A percentile compares a stretch with the other conserved stretches of the same genome.
phyloP scores from a whole-genome alignment of 495 filamentous ascomycete genomes.

The Friedmanniomyces endolithicus region DNA sequence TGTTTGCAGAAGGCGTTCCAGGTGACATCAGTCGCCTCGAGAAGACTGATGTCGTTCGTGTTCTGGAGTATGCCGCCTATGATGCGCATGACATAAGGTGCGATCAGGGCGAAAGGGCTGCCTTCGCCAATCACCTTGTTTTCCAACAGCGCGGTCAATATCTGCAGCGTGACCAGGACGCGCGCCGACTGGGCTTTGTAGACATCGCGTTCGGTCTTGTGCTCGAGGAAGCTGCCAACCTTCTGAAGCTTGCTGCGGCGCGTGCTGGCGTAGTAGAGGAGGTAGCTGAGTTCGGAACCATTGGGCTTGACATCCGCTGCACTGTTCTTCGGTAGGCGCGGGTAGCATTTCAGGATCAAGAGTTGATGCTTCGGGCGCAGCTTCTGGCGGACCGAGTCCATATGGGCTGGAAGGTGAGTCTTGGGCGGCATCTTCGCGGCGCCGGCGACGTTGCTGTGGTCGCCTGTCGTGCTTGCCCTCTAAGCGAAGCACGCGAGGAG shows the following conservation, averaged over 20 bases:
- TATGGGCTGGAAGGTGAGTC: slow-evolving; percentile 24
- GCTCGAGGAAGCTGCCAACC: slow-evolving; percentile 80
- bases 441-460: neutral
- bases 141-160: slow-evolving; percentile 76
- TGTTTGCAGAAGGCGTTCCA: slow-evolving; percentile 74
- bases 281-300: slow-evolving; percentile 84
- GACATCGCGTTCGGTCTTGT: slow-evolving; percentile 77
- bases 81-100: slow-evolving; percentile 64
- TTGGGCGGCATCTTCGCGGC: slow-evolving; percentile 5
- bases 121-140: slow-evolving; percentile 44
- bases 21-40: slow-evolving; percentile 72
- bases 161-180: slow-evolving; percentile 84
- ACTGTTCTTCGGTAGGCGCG: slow-evolving; percentile 73
- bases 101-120: slow-evolving; percentile 78
- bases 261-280: slow-evolving; percentile 89
- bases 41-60: slow-evolving; percentile 28
- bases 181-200: slow-evolving; percentile 47
- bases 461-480: slow-evolving; percentile 6
- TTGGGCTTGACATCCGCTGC: slow-evolving; percentile 76
- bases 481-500: slow-evolving; percentile 10
- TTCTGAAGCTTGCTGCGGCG: slow-evolving; percentile 88
- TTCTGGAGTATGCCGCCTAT: slow-evolving; percentile 55
- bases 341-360: slow-evolving; percentile 86
- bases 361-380: slow-evolving; percentile 86
- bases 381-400: slow-evolving; percentile 50